phyloP scores from a whole-genome alignment of 1,284 basidiomycete genomes.

The Uromyces viciae-fabae region DNA sequence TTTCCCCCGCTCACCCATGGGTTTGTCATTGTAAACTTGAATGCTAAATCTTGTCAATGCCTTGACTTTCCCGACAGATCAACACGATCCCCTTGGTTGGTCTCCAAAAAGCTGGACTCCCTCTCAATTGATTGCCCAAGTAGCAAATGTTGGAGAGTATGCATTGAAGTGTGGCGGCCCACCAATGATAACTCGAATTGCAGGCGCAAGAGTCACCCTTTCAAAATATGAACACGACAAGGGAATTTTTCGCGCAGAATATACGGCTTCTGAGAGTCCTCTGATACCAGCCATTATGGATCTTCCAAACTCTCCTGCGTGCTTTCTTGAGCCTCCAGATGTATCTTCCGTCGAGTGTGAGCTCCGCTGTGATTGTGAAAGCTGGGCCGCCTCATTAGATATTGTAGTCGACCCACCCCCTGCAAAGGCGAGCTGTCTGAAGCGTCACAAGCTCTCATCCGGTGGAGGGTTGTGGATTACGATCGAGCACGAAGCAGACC shows the following conservation, averaged over 20 bases:
- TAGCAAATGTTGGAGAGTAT: conserved; percentile 87
- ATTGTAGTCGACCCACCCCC: conserved; percentile 93
- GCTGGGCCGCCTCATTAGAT: conserved; percentile 81
- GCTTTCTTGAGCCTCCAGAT: conserved; percentile 24
- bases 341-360: conserved; percentile 77
- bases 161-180: conserved; percentile 92
- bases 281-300: conserved; percentile 46
- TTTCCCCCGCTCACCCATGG: background rate
- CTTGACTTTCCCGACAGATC: conserved; percentile 61
- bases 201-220: conserved; percentile 70
- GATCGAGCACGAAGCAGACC: conserved; percentile 76
- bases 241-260: conserved; percentile 75
- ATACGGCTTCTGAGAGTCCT: conserved; percentile 57
- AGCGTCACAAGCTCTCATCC: conserved; percentile 80
- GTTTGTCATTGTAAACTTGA: background rate
- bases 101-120: conserved; percentile 90
- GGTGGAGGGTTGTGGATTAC: conserved; percentile 97
- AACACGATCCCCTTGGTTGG: conserved; percentile 96
- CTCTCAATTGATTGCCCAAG: conserved; percentile 68
- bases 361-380: conserved; percentile 85
- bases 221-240: conserved; percentile 84
- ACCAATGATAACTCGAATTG: conserved; percentile 76
- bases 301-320: conserved; percentile 46
- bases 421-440: conserved; percentile 73
- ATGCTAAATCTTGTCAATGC: background rate